Evolutionary conservation across 768 basidiomycete species (phyloP), one percentile per base, ranked within the genome.

Genomic region (Coprinopsis sp.): DNA sequence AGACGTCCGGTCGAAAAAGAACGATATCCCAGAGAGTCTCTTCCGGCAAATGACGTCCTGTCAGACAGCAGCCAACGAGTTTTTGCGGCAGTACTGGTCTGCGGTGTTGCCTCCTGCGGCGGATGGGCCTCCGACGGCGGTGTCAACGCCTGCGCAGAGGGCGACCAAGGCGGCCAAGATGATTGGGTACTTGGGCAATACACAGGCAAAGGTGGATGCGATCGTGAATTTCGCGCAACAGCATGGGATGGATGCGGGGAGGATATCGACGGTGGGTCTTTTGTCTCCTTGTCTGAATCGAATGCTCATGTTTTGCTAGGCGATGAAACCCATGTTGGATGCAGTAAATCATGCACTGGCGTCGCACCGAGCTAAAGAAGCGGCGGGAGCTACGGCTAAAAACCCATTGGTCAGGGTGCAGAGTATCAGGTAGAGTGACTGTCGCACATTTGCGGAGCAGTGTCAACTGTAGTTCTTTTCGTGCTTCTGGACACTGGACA

Each of bases 61-160:
- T 58, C 92, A 96, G 59, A 91, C 91, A 1, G 87, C 94, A 3
- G 86, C 94, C 10, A 93, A 91, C 58, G 96, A 99, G 61, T 96
- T 98, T 62, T 72, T 99, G 12, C 83, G 95, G 23, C 96, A 98
- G 61, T 97, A 92, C 62, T 98, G 94, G 93, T 77, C 84, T 2
- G 79, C 91, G 2, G 78, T 88, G 40, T 87, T 91, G 52, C 94
- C 92, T 4, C 81, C 86, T 5, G 64, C 75, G 1, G 68, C 74
- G 14, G 87, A 87, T 39, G 56, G 69, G 14, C 75, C 76, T 44
- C 71, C 76, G 0, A 61, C 78, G 2, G 66, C 70, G 4, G 54
- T 67, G 1, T 68, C 79, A 2, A 82, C 82, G 0, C 75, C 81
- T 2, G 74, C 77, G 1, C 89, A 95, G 58, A 81, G 84, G 54